These are phyloP conservation scores for Syzygium grande DNA, from an alignment of 345 rosid species.

Conservation along the genomic window DNA sequence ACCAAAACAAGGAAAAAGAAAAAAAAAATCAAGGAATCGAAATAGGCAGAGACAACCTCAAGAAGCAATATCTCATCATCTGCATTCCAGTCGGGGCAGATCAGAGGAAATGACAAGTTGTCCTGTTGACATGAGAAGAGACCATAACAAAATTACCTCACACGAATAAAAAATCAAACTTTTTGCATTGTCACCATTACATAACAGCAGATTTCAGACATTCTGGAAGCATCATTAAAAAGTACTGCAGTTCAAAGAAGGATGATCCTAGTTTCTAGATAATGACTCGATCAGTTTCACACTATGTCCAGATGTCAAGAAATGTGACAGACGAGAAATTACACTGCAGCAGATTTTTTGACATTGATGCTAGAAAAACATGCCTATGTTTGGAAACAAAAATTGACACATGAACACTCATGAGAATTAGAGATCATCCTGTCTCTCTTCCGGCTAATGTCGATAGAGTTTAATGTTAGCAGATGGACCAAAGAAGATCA, in stretches of 20 bases:
- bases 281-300: neutral
- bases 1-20: neutral
- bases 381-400: neutral
- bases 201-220: neutral
- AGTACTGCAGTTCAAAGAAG: neutral
- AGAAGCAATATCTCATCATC: conserved; percentile 95
- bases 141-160: neutral
- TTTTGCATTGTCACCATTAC: too few relatives aligned
- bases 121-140: conserved; percentile 41
- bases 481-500: neutral
- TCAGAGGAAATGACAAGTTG: conserved; percentile 77
- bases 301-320: neutral
- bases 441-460: neutral
- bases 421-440: neutral
- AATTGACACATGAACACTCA: neutral
- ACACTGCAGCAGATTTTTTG: neutral
- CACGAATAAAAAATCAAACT: neutral
- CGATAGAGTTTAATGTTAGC: neutral
- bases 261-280: neutral
- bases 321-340: neutral
- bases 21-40: neutral
- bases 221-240: neutral
- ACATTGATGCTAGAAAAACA: neutral
- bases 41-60: conserved; percentile 42
- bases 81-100: conserved; percentile 95